A percentile compares a stretch with the other conserved stretches of the same genome.
These are phyloP conservation scores for Pseudocercospora macadamiae DNA, from an alignment of 2,329 filamentous ascomycete species.

Conservation along the genomic window DNA sequence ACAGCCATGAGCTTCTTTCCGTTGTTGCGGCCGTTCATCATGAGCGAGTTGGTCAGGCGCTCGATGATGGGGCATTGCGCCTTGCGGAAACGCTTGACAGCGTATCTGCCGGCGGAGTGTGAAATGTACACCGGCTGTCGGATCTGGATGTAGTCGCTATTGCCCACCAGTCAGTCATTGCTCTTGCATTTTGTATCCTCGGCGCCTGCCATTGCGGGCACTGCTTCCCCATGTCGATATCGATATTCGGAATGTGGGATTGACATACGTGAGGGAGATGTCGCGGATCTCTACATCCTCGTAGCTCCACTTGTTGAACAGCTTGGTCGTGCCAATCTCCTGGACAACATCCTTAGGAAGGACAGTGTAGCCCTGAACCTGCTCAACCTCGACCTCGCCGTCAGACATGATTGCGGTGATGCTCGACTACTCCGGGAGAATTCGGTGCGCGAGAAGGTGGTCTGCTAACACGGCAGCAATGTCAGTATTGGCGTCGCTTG, in stretches of 20 bases:
- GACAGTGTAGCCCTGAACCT: slow-evolving; percentile 74
- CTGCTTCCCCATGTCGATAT: slow-evolving; percentile 1
- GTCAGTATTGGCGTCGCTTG: slow-evolving; percentile 6
- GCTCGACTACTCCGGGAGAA: slow-evolving; percentile 8
- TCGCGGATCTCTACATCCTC: slow-evolving; percentile 99
- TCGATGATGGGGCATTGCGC: slow-evolving; percentile 99
- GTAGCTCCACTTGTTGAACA: slow-evolving; percentile 98
- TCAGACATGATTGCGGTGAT: slow-evolving; percentile 75
- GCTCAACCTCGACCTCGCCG: slow-evolving; percentile 95
- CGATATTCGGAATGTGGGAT: slow-evolving; percentile 10
- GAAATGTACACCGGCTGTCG: slow-evolving; percentile 98
- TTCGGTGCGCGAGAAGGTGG: slow-evolving; percentile 7
- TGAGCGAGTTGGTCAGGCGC: slow-evolving; percentile 99
- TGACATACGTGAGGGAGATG: slow-evolving; percentile 96
- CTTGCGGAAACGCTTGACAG: slow-evolving; percentile 99
- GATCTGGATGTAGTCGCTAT: slow-evolving; percentile 99
- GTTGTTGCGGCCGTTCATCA: slow-evolving; percentile 99
- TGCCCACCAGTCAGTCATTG: slow-evolving; percentile 29
- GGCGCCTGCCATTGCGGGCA: slow-evolving; percentile 2
- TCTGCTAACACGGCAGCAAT: background rate
- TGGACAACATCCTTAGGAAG: slow-evolving; percentile 90
- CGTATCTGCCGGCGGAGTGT: slow-evolving; percentile 98
- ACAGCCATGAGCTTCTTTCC: slow-evolving; percentile 99
- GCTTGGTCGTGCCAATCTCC: slow-evolving; percentile 90
- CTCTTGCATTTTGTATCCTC: slow-evolving; percentile 22